Base-by-base conservation (phyloP, 1,139 yeast genomes). In the Taphrina deformans region DNA sequence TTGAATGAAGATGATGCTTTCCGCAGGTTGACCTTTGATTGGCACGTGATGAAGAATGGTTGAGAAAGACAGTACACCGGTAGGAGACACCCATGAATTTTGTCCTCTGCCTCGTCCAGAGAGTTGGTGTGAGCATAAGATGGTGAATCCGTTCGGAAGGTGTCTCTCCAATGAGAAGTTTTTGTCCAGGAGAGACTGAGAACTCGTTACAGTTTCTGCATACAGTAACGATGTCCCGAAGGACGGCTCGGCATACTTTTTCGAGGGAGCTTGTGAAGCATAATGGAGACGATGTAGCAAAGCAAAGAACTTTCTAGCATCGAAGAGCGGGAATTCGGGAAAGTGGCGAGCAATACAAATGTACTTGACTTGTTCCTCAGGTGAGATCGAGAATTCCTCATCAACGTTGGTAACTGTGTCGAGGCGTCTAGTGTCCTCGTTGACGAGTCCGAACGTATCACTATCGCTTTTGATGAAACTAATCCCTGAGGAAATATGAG, bases 41-140 rank as follows among this genome's bases (percentile, higher is more conserved):
- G 85, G 82, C 4, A 55, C 35, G 24, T 66, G 67, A 21, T 55
- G 55, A 69, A 90, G 75, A 5, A 90, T 82, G 0, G 85, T 82
- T 0, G 97, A 89, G 35, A 86, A 83, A 0, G 98, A 96, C 75
- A 91, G 77, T 0, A 91, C 96, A 6, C 99, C 99, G 41, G 83
- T 82, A 0, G 99, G 99, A 70, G 90, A 92, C 27, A 95, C 86
- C 99, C 99, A 95, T 1, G 86, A 86, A 71, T 95, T 95, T 1
- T 95, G 96, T 5, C 97, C 96, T 67, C 99, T 83, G 0, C 99
- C 99, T 62, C 95, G 80, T 0, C 99, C 99, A 0, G 91, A 83
- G 0, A 89, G 86, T 74, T 95, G 99, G 1, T 67, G 68, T 33
- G 66, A 51, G 31, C 64, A 70, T 2, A 87, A 82, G n/a, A 85